A percentile compares a stretch with the other conserved stretches of the same genome.
Conservation (phyloP, 2,329 filamentous ascomycete species). For the Knufia petricola region DNA sequence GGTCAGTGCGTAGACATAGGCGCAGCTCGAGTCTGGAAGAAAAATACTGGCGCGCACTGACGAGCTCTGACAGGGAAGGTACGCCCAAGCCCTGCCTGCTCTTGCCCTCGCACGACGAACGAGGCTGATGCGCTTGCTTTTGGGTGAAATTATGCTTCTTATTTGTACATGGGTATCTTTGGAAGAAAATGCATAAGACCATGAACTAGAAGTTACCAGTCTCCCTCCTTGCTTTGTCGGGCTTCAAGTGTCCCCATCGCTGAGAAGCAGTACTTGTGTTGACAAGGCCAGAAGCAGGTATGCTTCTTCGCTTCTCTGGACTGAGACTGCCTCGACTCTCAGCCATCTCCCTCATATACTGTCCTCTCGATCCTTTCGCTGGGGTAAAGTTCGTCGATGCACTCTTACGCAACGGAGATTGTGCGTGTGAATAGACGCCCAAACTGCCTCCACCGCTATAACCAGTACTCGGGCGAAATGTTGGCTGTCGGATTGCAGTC, state of each 20-base stretch:
- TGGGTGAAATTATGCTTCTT: not conserved
- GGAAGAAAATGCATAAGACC: not conserved
- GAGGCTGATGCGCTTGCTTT: too few relatives aligned
- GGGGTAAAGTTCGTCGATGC: conserved; percentile 46
- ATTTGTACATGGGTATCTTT: conserved; percentile 9
- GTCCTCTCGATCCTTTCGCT: conserved; percentile 29
- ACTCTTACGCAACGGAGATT: conserved; percentile 74
- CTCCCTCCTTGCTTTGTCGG: conserved; percentile 23
- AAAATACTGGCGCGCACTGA: too few relatives aligned
- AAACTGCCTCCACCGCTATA: conserved; percentile 63
- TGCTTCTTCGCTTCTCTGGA: conserved; percentile 32
- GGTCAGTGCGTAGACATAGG: conserved; percentile 13
- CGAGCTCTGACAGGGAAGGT: not conserved
- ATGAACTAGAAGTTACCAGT: conserved; percentile 24
- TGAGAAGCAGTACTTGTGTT: conserved; percentile 28
- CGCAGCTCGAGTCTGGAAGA: too few relatives aligned
- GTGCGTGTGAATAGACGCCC: conserved; percentile 68
- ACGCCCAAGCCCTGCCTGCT: too few relatives aligned
- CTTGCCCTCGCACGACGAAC: too few relatives aligned
- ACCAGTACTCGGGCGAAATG: conserved; percentile 38
- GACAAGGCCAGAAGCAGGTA: conserved; percentile 26
- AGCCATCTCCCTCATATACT: conserved; percentile 29
- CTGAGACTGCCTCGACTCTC: conserved; percentile 31
- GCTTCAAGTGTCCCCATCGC: conserved; percentile 27
- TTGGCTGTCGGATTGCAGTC: conserved; percentile 45